Evolutionary conservation across 2,329 filamentous ascomycete genomes (phyloP), one percentile per base, ranked within the genome.

Genomic region (Alternaria sp.): DNA sequence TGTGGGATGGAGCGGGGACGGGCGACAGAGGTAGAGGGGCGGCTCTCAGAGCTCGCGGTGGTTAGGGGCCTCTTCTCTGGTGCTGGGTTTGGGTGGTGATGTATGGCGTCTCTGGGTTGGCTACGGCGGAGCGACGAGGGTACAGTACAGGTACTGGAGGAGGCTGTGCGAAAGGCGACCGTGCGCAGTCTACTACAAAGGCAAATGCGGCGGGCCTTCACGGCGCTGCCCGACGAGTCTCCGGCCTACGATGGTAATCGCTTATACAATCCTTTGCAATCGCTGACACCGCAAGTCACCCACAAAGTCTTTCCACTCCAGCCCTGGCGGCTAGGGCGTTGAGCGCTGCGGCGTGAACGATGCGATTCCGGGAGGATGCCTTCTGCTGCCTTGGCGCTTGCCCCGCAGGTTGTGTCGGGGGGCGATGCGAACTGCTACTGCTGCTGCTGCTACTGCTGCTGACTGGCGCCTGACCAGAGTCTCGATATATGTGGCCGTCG

Each of bases 31-130:
- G 43, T 53, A 32, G 38, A 28, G 62, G 56, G 57, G 70, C 71
- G 70, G 73, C 72, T 75, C 71, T 69, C 70, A 72, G 71, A 74
- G 73, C 73, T 71, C 70, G 72, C 68, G 11, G 64, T 54, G 55
- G 49, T 58, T 32, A 22, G 43, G 47, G 49, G 49, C 49, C 56
- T 53, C 56, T 57, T 39, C 42, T 46, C 51, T 42, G 30, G 48
- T 48, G 36, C 51, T 39, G 22, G 54, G 22, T 30, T 22, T 48
- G 39, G 54, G 51, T 61, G 38, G 53, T 54, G 54, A 51, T 47
- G 54, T 57, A 51, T 47, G 54, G 47, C 47, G 58, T 51, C 54
- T 47, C 48, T 51, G 55, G 57, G 56, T 57, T 61, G 57, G 63
- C 66, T 62, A 68, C 63, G 65, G 64, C 55, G 58, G 59, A 49